Base-by-base conservation (phyloP, 2,329 filamentous ascomycete species). In the Cladosporium cucumerinum region DNA sequence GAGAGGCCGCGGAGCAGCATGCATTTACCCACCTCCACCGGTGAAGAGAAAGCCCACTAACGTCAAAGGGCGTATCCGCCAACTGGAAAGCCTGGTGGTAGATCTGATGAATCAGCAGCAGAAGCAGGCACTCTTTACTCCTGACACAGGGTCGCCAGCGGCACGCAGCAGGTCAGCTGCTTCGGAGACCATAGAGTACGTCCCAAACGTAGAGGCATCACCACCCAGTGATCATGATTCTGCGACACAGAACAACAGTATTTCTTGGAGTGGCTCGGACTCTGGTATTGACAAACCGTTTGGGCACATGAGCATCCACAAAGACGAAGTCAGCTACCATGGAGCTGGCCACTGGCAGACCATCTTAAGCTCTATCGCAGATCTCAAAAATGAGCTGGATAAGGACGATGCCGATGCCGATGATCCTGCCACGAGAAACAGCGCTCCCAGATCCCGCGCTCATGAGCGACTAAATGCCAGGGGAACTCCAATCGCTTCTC, bases 311-410 rank as follows among this genome's bases (percentile, higher is more conserved):
- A 93, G 93, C 73, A 89, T 96, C 68, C 90, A 93, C 71, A 78
- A 83, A 57, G 82, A 84, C 63, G 92, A 92, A 76, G 89, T 89
- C 26, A 86, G 91, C 79, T 96, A 95, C 74, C 82, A 94, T 67
- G 92, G 91, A 64, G 89, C 92, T 69, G 89, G 91, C 63, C 90
- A 95, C 76, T 96, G 92, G 92, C 89, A 91, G 71, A 87, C 89
- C 46, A 86, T 96, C 61, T 80, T 96, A 63, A 84, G 87, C 70
- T 91, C 93, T 77, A 76, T 77, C 32, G 72, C 69, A 28, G 74
- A 76, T 7, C 57, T 76, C 51, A 76, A 75, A 63, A 68, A 72
- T 16, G 73, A 76, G 26, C 67, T 77, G 5, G 72, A 67, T 2
- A 71, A 73, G 18, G 71, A 72, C 10, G 67, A 69, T 26, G 69